Evolutionary conservation across 306 rosid species (phyloP).

Genomic region (Lagenaria siceraria): DNA sequence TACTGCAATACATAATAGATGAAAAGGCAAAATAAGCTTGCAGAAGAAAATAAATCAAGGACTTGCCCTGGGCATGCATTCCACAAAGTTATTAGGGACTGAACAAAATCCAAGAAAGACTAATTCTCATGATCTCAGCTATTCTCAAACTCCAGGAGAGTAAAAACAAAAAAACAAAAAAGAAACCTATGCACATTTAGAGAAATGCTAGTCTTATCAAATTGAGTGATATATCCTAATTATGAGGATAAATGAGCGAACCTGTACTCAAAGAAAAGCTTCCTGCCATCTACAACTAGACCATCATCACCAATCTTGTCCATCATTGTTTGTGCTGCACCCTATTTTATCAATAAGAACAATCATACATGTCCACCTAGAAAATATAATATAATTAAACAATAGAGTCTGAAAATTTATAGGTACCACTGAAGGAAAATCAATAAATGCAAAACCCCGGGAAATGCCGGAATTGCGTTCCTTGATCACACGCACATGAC

Average conservation of each 20-base stretch:
- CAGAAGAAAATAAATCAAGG: neutral
- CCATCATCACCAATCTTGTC: slow-evolving; percentile 78
- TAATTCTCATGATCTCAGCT: neutral
- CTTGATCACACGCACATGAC: slow-evolving; percentile 94
- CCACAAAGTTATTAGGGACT: neutral
- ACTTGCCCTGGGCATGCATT: neutral
- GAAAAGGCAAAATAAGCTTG: neutral
- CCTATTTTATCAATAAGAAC: slow-evolving; percentile 40
- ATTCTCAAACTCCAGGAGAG: neutral
- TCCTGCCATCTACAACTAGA: slow-evolving; percentile 76
- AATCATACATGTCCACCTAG: slow-evolving; percentile 10
- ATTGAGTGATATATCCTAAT: neutral
- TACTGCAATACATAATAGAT: slow-evolving; percentile 61
- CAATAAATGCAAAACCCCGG: slow-evolving; percentile 96
- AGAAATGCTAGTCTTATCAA: neutral
- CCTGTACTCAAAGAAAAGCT: slow-evolving; percentile 93
- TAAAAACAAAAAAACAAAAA: neutral
- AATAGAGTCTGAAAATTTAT: slow-evolving; percentile 1
- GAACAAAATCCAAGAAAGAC: neutral
- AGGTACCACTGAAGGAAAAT: slow-evolving; percentile 90
- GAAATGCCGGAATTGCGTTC: slow-evolving; percentile 92
- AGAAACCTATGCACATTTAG: neutral
- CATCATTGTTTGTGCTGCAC: slow-evolving; percentile 86
- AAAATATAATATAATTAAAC: slow-evolving; percentile 5
- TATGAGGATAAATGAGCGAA: neutral